Base-by-base conservation (phyloP, 139 green algal species). In the Monoraphidium neglectum region DNA sequence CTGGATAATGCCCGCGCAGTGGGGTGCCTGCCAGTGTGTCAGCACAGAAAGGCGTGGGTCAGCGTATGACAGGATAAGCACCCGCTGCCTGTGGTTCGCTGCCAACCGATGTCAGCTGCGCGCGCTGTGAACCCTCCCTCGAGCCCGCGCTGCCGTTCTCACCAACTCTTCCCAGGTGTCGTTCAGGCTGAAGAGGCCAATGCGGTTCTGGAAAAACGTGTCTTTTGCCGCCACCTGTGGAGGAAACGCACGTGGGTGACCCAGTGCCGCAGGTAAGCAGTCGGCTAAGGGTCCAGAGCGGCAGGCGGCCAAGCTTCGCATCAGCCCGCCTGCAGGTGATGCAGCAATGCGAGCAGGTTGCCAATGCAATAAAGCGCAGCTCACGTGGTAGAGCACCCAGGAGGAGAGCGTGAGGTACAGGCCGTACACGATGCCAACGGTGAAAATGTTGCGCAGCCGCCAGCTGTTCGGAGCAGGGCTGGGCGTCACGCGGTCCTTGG, bases 391-490 rank as follows among this genome's bases (percentile, higher is more conserved):
- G 28, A 96, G 86, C 3, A 82, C 79, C 88, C 89, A 94, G 5
- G 90, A 87, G 68, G 85, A 92, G 16, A 94, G 77, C 2, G 90
- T 93, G 24, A 96, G 85, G 86, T 92, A 95, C 37, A 96, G 85
- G 47, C 91, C 91, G 66, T 94, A 95, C 2, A 93, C 86, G 57
- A 93, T 92, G 71, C 90, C 90, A 53, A 89, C 83, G 28, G 87
- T 77, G 82, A 96, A 95, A 74, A 96, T 95, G 84, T 85, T 88
- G 32, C 37, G 67, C 33, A 96, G 81, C 80, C 93, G 87, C 92
- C 92, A 96, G 51, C 69, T 71, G 77, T 95, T 93, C 53, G 92
- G 92, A 54, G 86, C 63, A 35, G 66, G 66, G 38, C 38, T 60
- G 66, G 66, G 66, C 18, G 69, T 70, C 33, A 96, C 92, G 32